These are phyloP conservation scores for Paspalum notatum DNA, from an alignment of 176 grass and related monocot genomes.

Conservation along the genomic window DNA sequence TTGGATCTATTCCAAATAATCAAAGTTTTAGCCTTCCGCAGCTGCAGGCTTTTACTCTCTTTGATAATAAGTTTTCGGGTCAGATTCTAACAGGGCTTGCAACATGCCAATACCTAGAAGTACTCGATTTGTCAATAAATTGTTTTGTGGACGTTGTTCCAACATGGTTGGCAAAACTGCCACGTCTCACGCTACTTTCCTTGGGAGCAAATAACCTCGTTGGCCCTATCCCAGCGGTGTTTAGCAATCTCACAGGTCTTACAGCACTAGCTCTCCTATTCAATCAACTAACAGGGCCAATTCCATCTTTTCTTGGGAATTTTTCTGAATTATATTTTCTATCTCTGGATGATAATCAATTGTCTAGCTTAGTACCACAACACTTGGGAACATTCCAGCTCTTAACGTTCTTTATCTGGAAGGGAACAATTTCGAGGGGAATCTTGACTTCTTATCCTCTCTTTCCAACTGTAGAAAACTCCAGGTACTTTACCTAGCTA, in stretches of 20 bases:
- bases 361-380: not conserved
- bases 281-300: not conserved
- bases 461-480: constrained; percentile 12
- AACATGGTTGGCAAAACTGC: not conserved
- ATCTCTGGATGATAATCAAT: not conserved
- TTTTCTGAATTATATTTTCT: too few relatives aligned
- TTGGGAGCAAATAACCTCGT: not conserved
- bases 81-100: not conserved
- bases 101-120: not conserved
- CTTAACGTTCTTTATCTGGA: not conserved
- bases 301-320: too few relatives aligned
- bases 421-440: not conserved
- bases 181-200: not conserved
- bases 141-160: not conserved
- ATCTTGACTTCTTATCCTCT: not conserved
- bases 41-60: not conserved
- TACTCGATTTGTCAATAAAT: not conserved
- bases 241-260: not conserved
- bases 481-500: not conserved
- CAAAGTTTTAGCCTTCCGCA: constrained; percentile 5
- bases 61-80: not conserved
- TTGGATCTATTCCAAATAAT: constrained; percentile 8
- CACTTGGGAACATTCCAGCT: not conserved
- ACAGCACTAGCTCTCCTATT: too few relatives aligned
- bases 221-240: not conserved